phyloP scores from a whole-genome alignment of 1,284 basidiomycete genomes.

The Naganishia cerealis region DNA sequence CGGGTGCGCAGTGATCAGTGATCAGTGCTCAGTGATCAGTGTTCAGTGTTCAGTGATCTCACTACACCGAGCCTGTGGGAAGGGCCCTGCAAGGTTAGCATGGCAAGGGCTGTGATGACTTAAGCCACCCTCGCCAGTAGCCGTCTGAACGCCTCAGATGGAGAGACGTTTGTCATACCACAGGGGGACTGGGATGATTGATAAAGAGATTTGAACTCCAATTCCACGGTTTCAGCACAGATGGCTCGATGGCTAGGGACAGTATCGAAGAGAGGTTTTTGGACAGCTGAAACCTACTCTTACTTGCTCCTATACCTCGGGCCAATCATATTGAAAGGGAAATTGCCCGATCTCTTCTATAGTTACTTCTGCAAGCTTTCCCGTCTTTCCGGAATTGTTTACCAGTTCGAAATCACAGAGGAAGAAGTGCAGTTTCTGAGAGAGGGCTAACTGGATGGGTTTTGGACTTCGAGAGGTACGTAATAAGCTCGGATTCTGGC shows the following conservation, averaged over 20 bases:
- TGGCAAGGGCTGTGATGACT: background rate
- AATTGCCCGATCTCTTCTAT: background rate
- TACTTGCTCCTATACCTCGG: background rate
- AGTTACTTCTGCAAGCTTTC: conserved; percentile 1
- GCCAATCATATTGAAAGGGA: background rate
- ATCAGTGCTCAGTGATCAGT: no score
- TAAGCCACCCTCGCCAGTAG: background rate
- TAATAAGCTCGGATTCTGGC: background rate
- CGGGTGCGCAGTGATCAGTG: no score
- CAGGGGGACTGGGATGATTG: background rate
- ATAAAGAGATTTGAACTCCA: background rate
- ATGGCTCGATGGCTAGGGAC: background rate
- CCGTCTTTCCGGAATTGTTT: background rate
- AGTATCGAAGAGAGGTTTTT: background rate
- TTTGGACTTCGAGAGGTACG: conserved; percentile 1
- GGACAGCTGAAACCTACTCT: background rate
- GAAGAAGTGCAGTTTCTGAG: background rate
- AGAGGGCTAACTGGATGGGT: background rate
- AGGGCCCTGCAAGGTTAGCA: background rate
- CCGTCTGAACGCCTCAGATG: background rate
- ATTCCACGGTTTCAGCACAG: background rate
- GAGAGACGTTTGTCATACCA: background rate
- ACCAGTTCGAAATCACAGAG: background rate
- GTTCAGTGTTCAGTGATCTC: no score
- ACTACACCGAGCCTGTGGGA: no score